These are phyloP conservation scores for Phytophthora cajani DNA, from an alignment of 352 stramenopile genomes.

Conservation along the genomic window DNA sequence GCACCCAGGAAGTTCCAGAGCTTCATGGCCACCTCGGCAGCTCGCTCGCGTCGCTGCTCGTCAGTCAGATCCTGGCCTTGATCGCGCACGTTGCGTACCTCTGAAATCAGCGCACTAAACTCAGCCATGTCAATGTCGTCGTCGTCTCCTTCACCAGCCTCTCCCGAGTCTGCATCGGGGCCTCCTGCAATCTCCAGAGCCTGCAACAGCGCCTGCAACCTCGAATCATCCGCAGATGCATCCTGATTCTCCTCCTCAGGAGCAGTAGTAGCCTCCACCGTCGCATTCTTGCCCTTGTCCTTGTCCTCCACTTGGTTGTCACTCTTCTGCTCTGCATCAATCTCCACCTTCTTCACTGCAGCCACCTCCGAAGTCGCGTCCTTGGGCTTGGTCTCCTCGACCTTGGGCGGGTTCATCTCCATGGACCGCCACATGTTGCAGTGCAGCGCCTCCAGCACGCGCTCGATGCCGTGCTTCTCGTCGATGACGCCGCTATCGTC, in stretches of 20 bases:
- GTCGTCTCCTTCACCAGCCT: constrained; percentile 9
- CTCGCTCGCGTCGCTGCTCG: constrained; percentile 70
- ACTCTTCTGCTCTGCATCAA: neutral
- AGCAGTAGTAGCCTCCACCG: constrained; percentile 2
- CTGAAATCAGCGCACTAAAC: constrained; percentile 67
- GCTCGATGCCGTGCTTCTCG: constrained; percentile 64
- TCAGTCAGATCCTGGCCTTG: constrained; percentile 57
- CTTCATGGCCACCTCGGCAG: constrained; percentile 79
- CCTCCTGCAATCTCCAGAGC: constrained; percentile 48
- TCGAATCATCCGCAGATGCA: constrained; percentile 37
- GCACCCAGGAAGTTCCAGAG: constrained; percentile 71
- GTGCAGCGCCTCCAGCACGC: constrained; percentile 78
- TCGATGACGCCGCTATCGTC: constrained; percentile 20
- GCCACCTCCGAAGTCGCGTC: neutral
- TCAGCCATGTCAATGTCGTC: constrained; percentile 62
- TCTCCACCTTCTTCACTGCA: neutral
- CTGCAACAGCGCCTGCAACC: constrained; percentile 54
- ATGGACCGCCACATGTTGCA: constrained; percentile 86
- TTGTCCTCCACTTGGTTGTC: constrained; percentile 15
- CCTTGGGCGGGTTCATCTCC: constrained; percentile 46
- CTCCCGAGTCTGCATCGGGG: constrained; percentile 3
- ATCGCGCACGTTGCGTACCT: constrained; percentile 74
- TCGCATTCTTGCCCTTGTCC: constrained; percentile 9
- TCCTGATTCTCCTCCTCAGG: constrained; percentile 1
- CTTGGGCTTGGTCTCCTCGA: neutral